Base-by-base conservation (phyloP, 257 asterid species). In the Catharanthus roseus region DNA sequence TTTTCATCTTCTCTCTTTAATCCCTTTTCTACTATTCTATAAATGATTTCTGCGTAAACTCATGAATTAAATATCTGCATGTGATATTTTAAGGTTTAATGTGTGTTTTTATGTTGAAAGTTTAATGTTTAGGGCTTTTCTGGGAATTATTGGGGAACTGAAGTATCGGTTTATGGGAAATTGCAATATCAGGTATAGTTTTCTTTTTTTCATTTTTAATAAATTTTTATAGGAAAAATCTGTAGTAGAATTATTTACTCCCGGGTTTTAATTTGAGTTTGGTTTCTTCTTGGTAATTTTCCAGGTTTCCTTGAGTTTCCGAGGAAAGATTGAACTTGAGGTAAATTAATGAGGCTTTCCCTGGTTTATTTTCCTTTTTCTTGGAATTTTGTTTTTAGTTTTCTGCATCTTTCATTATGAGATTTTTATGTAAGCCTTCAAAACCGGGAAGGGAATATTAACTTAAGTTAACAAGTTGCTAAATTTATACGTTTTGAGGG, bases 81-180 rank as follows among this genome's bases (percentile, higher is more conserved):
- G 26, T 18, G 1, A 58, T 29, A 29, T 57, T 9, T 29, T 58
- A 34, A 10, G 67, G 39, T 34, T 58, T 58, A 34, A 62, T 11
- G 21, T 21, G 5, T 12, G 5, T n/a, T 62, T 62, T 62, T 21
- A 21, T 33, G 5, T 61, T 61, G 26, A 61, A 33, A 18, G 18
- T 34, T 34, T 33, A 9, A 60, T 62, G 67, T 34, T 60, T 62
- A 62, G 47, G 67, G 67, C 15, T 62, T 15, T 62, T 34, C 67
- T 34, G 67, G 67, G 23, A 34, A 60, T 31, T 34, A 34, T 34
- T 33, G 8, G 67, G 67, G 67, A 34, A 62, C 47, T 62, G 45
- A 33, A 34, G 67, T 61, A 8, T 61, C 13, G 55, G 67, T 42
- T 34, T 62, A 33, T 62, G 67, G 67, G 34, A 62, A 21, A 1